Percentiles rank a stretch among this genome's conserved stretches.
phyloP scores from a whole-genome alignment of 2,329 filamentous ascomycete species.

The Lecanosticta acicola region DNA sequence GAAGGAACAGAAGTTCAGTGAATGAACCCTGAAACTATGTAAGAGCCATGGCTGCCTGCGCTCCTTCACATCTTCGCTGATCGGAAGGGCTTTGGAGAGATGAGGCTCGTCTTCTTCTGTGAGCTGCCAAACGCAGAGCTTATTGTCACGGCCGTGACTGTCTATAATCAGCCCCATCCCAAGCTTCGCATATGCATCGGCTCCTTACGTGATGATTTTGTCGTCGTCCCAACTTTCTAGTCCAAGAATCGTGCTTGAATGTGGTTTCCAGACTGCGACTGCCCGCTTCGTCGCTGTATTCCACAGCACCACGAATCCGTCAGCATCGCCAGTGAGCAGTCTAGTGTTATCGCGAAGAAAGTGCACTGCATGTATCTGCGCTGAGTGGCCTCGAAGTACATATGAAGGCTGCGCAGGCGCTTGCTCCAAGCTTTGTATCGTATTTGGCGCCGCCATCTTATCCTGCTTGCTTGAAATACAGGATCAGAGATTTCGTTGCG shows the following conservation, averaged over 20 bases:
- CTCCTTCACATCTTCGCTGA: conserved; percentile 44
- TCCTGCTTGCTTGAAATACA: not conserved
- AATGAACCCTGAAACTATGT: conserved; percentile 77
- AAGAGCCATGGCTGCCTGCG: conserved; percentile 73
- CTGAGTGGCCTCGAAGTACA: conserved; percentile 78
- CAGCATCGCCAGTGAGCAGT: conserved; percentile 79
- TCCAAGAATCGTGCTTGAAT: conserved; percentile 70
- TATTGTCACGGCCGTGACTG: conserved; percentile 87
- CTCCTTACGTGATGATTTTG: conserved; percentile 73
- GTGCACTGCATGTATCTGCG: conserved; percentile 69
- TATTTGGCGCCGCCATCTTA: not conserved
- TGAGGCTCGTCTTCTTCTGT: conserved; percentile 52
- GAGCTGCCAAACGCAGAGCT: conserved; percentile 78
- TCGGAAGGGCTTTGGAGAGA: conserved; percentile 64
- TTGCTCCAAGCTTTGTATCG: conserved; percentile 17
- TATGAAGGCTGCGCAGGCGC: conserved; percentile 56
- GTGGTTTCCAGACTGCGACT: conserved; percentile 78
- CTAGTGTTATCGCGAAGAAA: conserved; percentile 70
- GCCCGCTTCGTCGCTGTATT: conserved; percentile 75
- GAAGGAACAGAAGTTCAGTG: conserved; percentile 92
- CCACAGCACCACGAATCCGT: conserved; percentile 86
- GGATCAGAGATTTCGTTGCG: not conserved
- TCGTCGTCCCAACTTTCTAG: conserved; percentile 65
- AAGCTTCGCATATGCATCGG: not conserved
- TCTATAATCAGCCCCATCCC: conserved; percentile 5